Base-by-base conservation (phyloP, 202 grass and related monocot genomes). In the Brachypodium distachyon region DNA sequence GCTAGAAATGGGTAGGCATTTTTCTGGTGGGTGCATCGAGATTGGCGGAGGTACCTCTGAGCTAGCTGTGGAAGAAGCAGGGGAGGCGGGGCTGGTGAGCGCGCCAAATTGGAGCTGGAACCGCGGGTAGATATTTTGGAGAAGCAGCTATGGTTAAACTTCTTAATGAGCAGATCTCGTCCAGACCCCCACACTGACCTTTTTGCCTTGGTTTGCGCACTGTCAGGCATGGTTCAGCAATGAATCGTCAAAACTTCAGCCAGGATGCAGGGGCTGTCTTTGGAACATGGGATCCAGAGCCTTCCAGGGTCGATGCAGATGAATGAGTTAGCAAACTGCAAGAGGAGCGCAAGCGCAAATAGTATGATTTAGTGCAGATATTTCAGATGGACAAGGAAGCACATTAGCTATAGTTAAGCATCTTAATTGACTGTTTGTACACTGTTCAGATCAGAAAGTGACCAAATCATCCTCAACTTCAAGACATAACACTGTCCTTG, bases 231-330 rank as follows among this genome's bases (percentile, higher is more conserved):
- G 44, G 52, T 74, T 79, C 67, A 33, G 61, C 43, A 46, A 26
- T 86, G 61, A 88, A 68, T 80, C 28, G 49, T 39, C 81, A 70
- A 50, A 70, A 54, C 72, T 67, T 47, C 69, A 83, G 69, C 16
- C 21, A 32, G 52, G 73, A 40, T 29, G 74, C 75, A 75, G 81
- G 63, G 70, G 54, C 37, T 48, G 74, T 84, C 70, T 61, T 53
- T 18, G 27, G 12, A 21, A 47, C 61, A 79, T 74, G 33, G 67
- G 80, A 75, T 88, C 69, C 53, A 48, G 44, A 21, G 54, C 61
- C 5, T 3, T 67, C 54, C 53, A 44, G 27, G 56, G 28, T 41
- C n/a, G 67, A 28, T 48, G 7, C 26, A 47, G n/a, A 44, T 53
- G 23, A 72, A 66, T 34, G 9, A 28, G 19, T 54, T 23, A 55